These are phyloP conservation scores for Eutypa lata DNA, from an alignment of 2,329 filamentous ascomycete species.

Conservation along the genomic window DNA sequence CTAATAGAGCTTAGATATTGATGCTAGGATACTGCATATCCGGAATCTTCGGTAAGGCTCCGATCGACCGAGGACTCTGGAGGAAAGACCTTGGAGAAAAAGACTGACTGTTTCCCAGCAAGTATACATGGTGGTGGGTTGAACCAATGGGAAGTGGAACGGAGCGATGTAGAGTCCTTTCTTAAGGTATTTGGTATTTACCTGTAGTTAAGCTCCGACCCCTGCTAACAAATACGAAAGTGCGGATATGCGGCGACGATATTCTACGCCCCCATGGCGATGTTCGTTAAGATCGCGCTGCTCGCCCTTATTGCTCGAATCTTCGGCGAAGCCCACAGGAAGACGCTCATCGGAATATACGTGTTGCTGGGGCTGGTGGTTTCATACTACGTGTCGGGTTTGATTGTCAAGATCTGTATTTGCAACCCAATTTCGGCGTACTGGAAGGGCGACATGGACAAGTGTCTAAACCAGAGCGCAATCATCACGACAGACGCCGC, in stretches of 20 bases:
- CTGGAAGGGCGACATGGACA: constrained; percentile 30
- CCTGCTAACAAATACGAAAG: constrained; percentile 15
- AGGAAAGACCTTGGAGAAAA: background rate
- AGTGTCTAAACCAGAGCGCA: constrained; percentile 33
- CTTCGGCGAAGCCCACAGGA: constrained; percentile 37
- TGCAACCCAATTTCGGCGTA: constrained; percentile 39
- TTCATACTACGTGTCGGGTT: constrained; percentile 37
- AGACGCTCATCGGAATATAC: constrained; percentile 36
- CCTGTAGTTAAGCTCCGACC: background rate
- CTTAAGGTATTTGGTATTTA: constrained; percentile 7
- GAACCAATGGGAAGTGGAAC: constrained; percentile 31
- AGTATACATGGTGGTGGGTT: constrained; percentile 32
- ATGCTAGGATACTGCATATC: constrained; percentile 26
- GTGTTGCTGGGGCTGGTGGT: constrained; percentile 34
- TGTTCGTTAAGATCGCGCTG: constrained; percentile 40
- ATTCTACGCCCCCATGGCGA: constrained; percentile 42
- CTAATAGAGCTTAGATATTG: constrained; percentile 16
- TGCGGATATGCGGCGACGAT: constrained; percentile 40
- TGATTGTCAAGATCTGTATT: constrained; percentile 39
- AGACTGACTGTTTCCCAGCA: constrained; percentile 6
- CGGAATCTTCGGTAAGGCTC: constrained; percentile 18
- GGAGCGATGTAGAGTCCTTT: constrained; percentile 27
- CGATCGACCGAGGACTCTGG: background rate
- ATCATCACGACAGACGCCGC: constrained; percentile 30
- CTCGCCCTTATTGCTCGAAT: constrained; percentile 41